Percentiles rank a stretch among this genome's conserved stretches.
These are phyloP conservation scores for Ustilago curta DNA, from an alignment of 1,284 basidiomycete species.

Conservation along the genomic window DNA sequence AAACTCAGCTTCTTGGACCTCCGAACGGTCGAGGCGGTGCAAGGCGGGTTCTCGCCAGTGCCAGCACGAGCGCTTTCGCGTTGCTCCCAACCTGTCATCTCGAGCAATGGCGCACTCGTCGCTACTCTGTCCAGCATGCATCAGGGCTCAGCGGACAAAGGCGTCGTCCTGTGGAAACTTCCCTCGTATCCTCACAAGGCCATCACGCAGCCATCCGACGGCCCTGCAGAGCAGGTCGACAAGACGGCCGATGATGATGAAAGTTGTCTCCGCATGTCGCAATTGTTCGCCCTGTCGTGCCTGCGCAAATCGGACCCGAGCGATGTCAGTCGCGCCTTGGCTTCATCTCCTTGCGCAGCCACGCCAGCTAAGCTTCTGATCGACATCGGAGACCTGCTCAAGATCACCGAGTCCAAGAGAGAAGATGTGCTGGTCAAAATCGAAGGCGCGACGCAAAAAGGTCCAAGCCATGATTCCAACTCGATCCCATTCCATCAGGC, in stretches of 20 bases:
- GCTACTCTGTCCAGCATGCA: constrained; percentile 10
- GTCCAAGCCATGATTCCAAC: constrained; percentile 39
- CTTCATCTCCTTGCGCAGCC: not conserved
- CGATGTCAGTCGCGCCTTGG: constrained; percentile 31
- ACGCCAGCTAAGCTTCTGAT: constrained; percentile 17
- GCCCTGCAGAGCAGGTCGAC: not conserved
- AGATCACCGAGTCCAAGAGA: constrained; percentile 45
- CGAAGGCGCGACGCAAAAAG: constrained; percentile 38
- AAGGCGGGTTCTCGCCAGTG: not conserved
- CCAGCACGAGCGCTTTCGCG: constrained; percentile 28
- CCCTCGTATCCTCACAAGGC: not conserved
- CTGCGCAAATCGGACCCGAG: constrained; percentile 33
- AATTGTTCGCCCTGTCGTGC: constrained; percentile 26
- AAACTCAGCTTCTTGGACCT: constrained; percentile 31
- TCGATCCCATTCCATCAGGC: constrained; percentile 35
- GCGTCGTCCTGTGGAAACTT: constrained; percentile 37
- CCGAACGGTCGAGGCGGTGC: not conserved
- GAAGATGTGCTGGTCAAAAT: constrained; percentile 44
- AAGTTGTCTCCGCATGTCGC: not conserved
- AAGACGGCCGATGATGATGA: constrained; percentile 1
- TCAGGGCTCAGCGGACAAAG: constrained; percentile 4
- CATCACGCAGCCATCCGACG: not conserved
- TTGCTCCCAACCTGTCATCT: constrained; percentile 22
- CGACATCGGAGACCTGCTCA: constrained; percentile 35
- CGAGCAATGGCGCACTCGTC: constrained; percentile 41